Base-by-base conservation (phyloP, 106 monocot genomes). In the Dioscorea dumetorum region DNA sequence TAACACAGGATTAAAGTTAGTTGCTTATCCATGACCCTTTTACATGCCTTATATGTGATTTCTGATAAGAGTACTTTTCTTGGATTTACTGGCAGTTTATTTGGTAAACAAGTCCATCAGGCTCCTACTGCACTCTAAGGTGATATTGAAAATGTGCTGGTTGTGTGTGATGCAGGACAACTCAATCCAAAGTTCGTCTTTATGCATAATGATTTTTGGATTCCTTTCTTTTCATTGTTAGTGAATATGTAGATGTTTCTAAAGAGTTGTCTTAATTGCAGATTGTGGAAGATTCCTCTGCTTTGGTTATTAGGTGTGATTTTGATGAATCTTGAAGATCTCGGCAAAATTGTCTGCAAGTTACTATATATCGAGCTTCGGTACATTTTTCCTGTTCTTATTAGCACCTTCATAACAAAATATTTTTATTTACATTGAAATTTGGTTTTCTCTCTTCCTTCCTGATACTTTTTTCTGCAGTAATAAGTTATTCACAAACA, bases 321-420 rank as follows among this genome's bases (percentile, higher is more conserved):
- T 71, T 60, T 77, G 79, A 85, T 63, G 92, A 99, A 70, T 69
- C 69, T 61, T 49, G 74, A 23, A 87, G 72, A 48, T 79, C 71
- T 8, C 93, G 97, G 97, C 87, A 92, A 48, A 90, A 71, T 62
- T 84, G 89, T 31, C 56, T 99, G 63, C 97, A 99, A 76, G 92
- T 75, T 57, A 83, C 97, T 48, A 90, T 89, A 69, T 99, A 99
- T 81, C 97, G 97, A 72, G 80, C 87, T 79, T 92, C 97, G 73
- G 97, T 99, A 93, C 56, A 5, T 41, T 68, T 62, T 69, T 50
- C 21, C 15, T 62, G 16, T 51, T 48, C 58, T 33, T 33, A 12
- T 65, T 60, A 15, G 12, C 58, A 24, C 64, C 49, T 69, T 61
- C 51, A 23, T 48, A 13, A 15, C n/a, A 52, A 16, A 31, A 7